phyloP scores from a whole-genome alignment of 805 yeast genomes.

The Brettanomyces bruxellensis region DNA sequence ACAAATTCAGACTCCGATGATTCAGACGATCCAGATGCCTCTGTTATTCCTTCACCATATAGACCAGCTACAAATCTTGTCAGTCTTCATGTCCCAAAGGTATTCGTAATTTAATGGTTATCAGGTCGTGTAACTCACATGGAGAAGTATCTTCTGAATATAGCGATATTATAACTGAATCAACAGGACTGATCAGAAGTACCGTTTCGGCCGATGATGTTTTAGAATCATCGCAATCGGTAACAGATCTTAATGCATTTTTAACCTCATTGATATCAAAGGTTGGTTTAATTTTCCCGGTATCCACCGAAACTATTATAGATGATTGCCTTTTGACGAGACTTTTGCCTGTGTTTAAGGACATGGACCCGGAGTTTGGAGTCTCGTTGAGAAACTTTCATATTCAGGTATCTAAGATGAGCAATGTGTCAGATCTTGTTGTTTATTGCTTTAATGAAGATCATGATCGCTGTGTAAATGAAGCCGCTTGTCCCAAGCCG shows the following conservation, averaged over 20 bases:
- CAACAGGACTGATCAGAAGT: slow-evolving; percentile 43
- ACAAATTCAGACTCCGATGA: not conserved
- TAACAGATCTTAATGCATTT: slow-evolving; percentile 19
- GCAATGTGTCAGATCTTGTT: slow-evolving; percentile 63
- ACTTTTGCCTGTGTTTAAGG: slow-evolving; percentile 43
- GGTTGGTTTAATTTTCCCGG: slow-evolving; percentile 9
- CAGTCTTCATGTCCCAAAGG: slow-evolving; percentile 1
- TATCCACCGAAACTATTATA: slow-evolving; percentile 22
- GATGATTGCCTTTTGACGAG: slow-evolving; percentile 35
- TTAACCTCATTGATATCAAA: slow-evolving; percentile 19
- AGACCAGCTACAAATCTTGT: not conserved
- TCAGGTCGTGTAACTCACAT: slow-evolving; percentile 21
- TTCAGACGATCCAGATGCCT: not conserved
- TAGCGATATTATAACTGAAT: slow-evolving; percentile 24
- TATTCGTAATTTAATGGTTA: slow-evolving; percentile 17
- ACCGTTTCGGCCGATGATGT: slow-evolving; percentile 47
- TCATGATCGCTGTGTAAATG: slow-evolving; percentile 19
- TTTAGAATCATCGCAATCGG: slow-evolving; percentile 33
- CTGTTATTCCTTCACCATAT: not conserved
- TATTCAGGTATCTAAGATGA: slow-evolving; percentile 74
- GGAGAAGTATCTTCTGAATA: slow-evolving; percentile 22
- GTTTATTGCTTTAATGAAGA: slow-evolving; percentile 56
- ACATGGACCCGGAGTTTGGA: slow-evolving; percentile 62
- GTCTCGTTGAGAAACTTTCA: slow-evolving; percentile 78
- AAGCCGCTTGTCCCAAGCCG: slow-evolving; percentile 3